Evolutionary conservation across 2,329 filamentous ascomycete genomes (phyloP), one percentile per base, ranked within the genome.

Genomic region (Sclerotinia borealis): DNA sequence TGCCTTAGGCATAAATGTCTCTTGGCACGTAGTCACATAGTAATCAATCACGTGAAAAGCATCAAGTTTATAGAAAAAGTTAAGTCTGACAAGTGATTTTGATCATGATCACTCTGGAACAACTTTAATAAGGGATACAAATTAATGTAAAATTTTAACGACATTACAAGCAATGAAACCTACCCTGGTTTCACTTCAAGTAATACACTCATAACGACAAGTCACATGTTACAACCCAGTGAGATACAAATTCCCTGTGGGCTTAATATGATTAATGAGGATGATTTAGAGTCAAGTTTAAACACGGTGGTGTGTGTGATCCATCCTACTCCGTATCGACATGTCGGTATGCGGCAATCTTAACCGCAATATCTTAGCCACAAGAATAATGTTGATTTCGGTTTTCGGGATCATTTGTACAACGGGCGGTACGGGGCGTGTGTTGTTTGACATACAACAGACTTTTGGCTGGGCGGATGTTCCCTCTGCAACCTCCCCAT

Each of bases 381-480:
- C 59, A 48, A 62, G 50, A 39, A 31, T n/a, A 43, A 36, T 54
- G 29, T 29, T 22, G 25, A 43, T 19, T 45, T 62, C 59, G 50
- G 48, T 54, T 48, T 47, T 62, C 50, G 59, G 59, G 59, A 56
- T 37, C 27, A 48, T 37, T 60, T 22, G 58, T 60, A 41, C 34
- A 41, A 60, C 45, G 45, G 49, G 59, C 52, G 50, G 50, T 34
- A 61, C 59, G 45, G 19, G 58, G 59, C 31, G 49, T 55, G 39
- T 62, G 49, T 36, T 62, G 59, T 47, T 61, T 62, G 50, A 56
- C 49, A 47, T 47, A 36, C 50, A 36, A 39, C 29, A 34, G 49
- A 54, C 22, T 9, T 61, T 51, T 61, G 59, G 59, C 59, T 62
- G 50, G 22, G 41, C 50, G 59, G 59, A 56, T 62, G 31, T 37